Conservation (phyloP, 257 asterid species). For the Avicennia marina region DNA sequence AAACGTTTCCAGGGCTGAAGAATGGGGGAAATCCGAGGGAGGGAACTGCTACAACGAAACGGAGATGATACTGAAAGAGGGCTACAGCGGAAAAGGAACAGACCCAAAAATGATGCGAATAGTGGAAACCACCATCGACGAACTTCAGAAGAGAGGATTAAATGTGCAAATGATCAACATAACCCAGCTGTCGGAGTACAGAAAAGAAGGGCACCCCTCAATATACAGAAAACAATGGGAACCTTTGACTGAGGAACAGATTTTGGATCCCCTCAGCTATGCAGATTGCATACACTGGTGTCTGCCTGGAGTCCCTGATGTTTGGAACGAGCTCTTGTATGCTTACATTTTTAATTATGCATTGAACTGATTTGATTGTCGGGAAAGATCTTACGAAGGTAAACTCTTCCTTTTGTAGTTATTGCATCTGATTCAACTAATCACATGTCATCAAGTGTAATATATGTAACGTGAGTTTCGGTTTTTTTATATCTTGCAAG, state of each 20-base stretch:
- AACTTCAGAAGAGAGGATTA: slow-evolving; percentile 49
- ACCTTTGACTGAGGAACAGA: slow-evolving; percentile 48
- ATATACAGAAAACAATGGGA: slow-evolving; percentile 74
- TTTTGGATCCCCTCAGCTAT: slow-evolving; percentile 47
- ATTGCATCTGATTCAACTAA: not conserved
- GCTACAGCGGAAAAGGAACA: slow-evolving; percentile 59
- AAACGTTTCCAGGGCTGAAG: slow-evolving; percentile 54
- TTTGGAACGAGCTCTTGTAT: slow-evolving; percentile 79
- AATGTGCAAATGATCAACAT: slow-evolving; percentile 58
- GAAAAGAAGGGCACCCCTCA: slow-evolving; percentile 91
- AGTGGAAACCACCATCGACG: slow-evolving; percentile 48
- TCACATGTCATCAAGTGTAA: no score
- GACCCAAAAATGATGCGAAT: slow-evolving; percentile 72
- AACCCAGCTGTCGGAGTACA: slow-evolving; percentile 74
- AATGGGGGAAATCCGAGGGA: slow-evolving; percentile 54
- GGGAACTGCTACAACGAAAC: slow-evolving; percentile 60
- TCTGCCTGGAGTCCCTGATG: slow-evolving; percentile 92
- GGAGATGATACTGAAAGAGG: slow-evolving; percentile 41
- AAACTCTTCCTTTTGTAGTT: not conserved
- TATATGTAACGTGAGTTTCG: not conserved
- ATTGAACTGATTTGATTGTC: not conserved
- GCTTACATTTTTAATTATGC: slow-evolving; percentile 37
- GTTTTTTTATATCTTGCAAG: no score
- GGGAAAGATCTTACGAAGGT: slow-evolving; percentile 7
- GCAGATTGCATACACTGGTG: slow-evolving; percentile 96